Evolutionary conservation across 805 yeast genomes (phyloP), one percentile per base, ranked within the genome.

Genomic region (Diddensiella santjacobensis): DNA sequence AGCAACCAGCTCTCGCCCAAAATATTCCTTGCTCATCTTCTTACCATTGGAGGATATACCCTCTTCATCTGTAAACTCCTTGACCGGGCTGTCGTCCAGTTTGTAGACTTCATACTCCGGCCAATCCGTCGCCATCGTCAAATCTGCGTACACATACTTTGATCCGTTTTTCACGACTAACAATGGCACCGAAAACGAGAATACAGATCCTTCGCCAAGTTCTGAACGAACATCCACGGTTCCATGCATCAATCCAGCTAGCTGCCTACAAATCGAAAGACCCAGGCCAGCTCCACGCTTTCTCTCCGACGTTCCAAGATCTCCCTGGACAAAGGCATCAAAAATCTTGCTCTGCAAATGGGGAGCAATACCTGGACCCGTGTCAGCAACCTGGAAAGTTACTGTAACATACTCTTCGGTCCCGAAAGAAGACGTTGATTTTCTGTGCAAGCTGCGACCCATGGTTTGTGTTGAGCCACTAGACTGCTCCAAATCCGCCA

Each of bases 261-360:
- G 76, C 66, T 91, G 97, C 50, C 87, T 74, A 67, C 97, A 93
- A 60, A 91, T 91, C 0, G 83, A 77, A 39, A 91, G 74, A 1
- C 99, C 99, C 42, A 91, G 72, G 1, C 98, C 99, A 0, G 97
- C 93, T 56, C 99, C 99, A 50, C 98, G 97, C 61, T 85, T 83
- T 49, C 90, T 87, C 61, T 96, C 75, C 3, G 96, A 86, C 22
- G 88, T 72, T 0, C 96, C 88, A 65, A 89, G 96, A 61, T 91
- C 98, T 45, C 98, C 99, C 69, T 91, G 99, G 17, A 90, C 89
- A 71, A 91, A 91, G 1, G 98, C 97, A 60, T 93, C 97, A 65
- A 91, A 91, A 1, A 91, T 95, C 52, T 84, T 80, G 39, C 81
- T 81, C 60, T 87, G 96, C 47, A 89, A 66, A 1, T 83, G 80